Base-by-base conservation (phyloP, 345 rosid species). In the Geranium brycei region DNA sequence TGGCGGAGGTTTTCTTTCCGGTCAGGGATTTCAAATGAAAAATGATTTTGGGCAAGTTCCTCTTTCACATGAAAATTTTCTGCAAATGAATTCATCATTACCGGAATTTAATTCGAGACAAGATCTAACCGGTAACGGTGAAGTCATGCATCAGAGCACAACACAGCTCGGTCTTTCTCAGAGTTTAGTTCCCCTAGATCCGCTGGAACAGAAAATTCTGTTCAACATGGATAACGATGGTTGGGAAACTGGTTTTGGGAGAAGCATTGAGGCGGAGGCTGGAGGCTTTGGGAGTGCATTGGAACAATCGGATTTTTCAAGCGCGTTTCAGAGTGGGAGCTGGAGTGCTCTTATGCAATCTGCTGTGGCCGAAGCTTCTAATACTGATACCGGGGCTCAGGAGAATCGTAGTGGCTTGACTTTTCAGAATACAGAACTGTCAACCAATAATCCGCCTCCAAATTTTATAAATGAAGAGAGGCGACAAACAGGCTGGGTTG, bases 261-360 rank as follows among this genome's bases (percentile, higher is more conserved):
- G 62, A 71, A 72, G 80, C 66, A 31, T 70, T 59, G 78, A 71
- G 66, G 61, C 74, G 73, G 81, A 72, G 62, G 61, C 87, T 55
- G 74, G 81, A 67, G 80, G 87, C 67, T 75, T 75, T 58, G 32
- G 10, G 38, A 74, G 69, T 63, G 64, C 75, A 59, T 59, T 80
- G 51, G 89, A 77, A 69, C 69, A 65, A 66, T 40, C 82, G 8
- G 95, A 85, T 62, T 18, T 61, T 62, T 63, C 62, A 19, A 79
- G 86, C 72, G 71, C 86, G 65, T 70, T 79, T 71, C 96, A 86
- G 68, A 86, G 91, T 80, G 99, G 99, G 73, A 85, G 95, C 69
- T 93, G 97, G 99, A 90, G 99, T 81, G 97, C 99, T 65, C 99
- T 93, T 66, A 93, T 93, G 99, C 97, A 85, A 70, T 90, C 99